Evolutionary conservation across 2,329 filamentous ascomycete species (phyloP), one percentile per base, ranked within the genome.

Genomic region (Leptographium lundbergii): DNA sequence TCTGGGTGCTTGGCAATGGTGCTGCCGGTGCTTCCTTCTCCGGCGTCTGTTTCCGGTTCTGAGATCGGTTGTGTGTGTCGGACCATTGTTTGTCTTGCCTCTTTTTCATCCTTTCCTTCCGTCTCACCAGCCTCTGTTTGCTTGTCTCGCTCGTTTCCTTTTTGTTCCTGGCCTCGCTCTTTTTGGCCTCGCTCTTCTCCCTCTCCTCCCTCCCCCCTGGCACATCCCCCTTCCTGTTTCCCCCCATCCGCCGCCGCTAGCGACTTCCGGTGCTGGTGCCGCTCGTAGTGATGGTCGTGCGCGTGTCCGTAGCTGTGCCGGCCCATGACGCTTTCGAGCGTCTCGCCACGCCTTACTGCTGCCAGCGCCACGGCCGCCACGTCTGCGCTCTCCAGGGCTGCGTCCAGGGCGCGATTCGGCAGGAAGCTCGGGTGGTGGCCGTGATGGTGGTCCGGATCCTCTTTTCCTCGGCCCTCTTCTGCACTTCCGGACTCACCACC

Each of bases 381-480:
- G 7, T 75, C 73, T 4, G 78, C 73, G 59, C 74, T 79, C 65
- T 81, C 75, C 59, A 82, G 80, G 5, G 75, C 72, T 14, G 71
- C 72, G 9, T 72, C 75, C 48, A 72, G 69, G 11, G 73, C 74
- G 24, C 72, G 71, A 42, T 70, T 67, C 59, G 39, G 60, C 57
- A 39, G 48, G 10, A 58, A 32, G 24, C 48, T 45, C 13, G 54
- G 48, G 22, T 58, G 50, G 1, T 19, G 9, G 39, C 36, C 36
- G 24, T 22, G 34, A 14, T 48, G 54, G 48, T 47, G 9, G n/a
- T 29, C 13, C n/a, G 6, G 13, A 5, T 45, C 10, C 17, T 14
- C 39, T 7, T 25, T 13, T 9, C 34, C 1, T 27, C 53, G 36
- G 45, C 36, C 11, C 22, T 51, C 24, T 51, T 27, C 17, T 27